A percentile compares a stretch with the other conserved stretches of the same genome.
These are phyloP conservation scores for Nannizziopsis barbatae DNA, from an alignment of 2,329 filamentous ascomycete genomes.

Conservation along the genomic window DNA sequence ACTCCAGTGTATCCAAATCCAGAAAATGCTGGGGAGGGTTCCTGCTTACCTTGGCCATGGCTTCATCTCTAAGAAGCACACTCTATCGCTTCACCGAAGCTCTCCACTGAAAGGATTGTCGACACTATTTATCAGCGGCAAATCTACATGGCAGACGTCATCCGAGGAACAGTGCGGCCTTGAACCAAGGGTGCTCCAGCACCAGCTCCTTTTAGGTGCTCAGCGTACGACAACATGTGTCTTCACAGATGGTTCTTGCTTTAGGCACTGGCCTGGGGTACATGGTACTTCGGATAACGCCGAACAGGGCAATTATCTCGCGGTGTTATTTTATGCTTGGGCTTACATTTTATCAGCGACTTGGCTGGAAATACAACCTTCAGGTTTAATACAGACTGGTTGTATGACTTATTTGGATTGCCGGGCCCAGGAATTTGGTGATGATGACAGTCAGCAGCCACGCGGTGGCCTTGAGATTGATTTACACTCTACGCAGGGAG, in stretches of 20 bases:
- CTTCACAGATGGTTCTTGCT: conserved; percentile 1
- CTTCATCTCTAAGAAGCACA: neutral
- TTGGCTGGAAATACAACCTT: conserved; percentile 9
- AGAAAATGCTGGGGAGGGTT: conserved; percentile 3
- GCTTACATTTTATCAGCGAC: conserved; percentile 9
- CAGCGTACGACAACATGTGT: conserved; percentile 1
- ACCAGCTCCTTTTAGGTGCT: conserved; percentile 3
- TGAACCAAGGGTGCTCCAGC: neutral
- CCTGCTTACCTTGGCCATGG: conserved; percentile 5
- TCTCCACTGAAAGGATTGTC: conserved; percentile 1
- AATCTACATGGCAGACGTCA: conserved; percentile 6
- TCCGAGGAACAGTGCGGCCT: conserved; percentile 3
- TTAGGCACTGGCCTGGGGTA: conserved; percentile 5
- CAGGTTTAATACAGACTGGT: conserved; percentile 4
- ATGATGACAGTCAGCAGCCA: neutral
- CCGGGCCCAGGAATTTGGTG: conserved; percentile 8
- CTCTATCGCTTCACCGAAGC: neutral
- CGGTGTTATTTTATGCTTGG: conserved; percentile 11
- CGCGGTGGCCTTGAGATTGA: conserved; percentile 5
- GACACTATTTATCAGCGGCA: neutral
- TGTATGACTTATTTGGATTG: conserved; percentile 16
- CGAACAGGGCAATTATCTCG: conserved; percentile 9
- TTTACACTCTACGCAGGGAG: conserved; percentile 3
- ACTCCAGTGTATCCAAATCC: neutral
- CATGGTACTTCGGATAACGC: conserved; percentile 1